Percentiles rank a stretch among this genome's conserved stretches.
phyloP scores from a whole-genome alignment of 345 rosid species.

The Euphorbia lathyris region DNA sequence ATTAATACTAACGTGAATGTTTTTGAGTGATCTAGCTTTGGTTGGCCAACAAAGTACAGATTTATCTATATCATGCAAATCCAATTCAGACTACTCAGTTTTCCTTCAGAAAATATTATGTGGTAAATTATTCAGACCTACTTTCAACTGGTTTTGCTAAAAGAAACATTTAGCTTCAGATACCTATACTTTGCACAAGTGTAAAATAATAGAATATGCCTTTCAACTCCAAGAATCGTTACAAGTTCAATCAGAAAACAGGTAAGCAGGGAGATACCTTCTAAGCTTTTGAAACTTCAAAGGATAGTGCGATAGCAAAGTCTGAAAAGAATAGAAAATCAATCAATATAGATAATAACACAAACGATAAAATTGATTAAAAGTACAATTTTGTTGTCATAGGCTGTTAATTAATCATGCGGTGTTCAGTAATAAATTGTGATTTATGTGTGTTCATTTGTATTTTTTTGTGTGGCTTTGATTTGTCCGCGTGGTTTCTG shows the following conservation, averaged over 20 bases:
- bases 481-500: too few species aligned
- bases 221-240: neutral
- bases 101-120: neutral
- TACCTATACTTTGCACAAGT: neutral
- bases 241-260: neutral
- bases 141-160: neutral
- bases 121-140: neutral
- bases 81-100: neutral
- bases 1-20: neutral
- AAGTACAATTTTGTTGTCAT: neutral
- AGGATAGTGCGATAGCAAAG: conserved; percentile 61
- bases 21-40: neutral
- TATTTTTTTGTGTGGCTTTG: too few species aligned
- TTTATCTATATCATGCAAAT: neutral
- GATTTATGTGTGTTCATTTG: too few species aligned
- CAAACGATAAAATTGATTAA: neutral
- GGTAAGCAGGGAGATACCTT: conserved; percentile 37
- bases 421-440: too few species aligned
- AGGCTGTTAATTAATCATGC: too few species aligned
- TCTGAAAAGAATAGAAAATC: conserved; percentile 42
- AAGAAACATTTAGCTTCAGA: neutral
- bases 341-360: neutral
- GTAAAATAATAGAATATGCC: neutral
- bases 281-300: conserved; percentile 59
- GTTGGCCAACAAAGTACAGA: neutral